These are phyloP conservation scores for Saccharomyces hybrid DNA, from an alignment of 1,139 yeast species.

Conservation along the genomic window DNA sequence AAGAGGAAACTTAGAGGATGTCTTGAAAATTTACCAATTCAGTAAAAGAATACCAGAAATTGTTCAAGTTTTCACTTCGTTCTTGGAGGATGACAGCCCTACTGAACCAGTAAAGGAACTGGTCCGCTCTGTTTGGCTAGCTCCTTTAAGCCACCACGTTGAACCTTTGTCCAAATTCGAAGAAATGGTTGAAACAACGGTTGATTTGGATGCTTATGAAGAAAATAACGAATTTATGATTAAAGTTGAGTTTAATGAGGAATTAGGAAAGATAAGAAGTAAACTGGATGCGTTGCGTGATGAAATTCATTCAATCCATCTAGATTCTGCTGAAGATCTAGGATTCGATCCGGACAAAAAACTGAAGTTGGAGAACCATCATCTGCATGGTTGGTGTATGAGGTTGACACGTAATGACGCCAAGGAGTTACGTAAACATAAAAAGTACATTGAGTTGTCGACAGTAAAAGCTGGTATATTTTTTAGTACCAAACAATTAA, in stretches of 20 bases:
- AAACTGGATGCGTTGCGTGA: slow-evolving; percentile 49
- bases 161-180: slow-evolving; percentile 57
- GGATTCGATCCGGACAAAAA: slow-evolving; percentile 79
- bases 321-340: slow-evolving; percentile 63
- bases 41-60: slow-evolving; percentile 64
- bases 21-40: slow-evolving; percentile 81
- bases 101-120: slow-evolving; percentile 31
- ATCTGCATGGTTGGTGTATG: slow-evolving; percentile 87
- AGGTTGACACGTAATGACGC: slow-evolving; percentile 88
- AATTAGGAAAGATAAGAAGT: slow-evolving; percentile 52
- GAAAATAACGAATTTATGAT: slow-evolving; percentile 67
- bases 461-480: slow-evolving; percentile 93
- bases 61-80: slow-evolving; percentile 41
- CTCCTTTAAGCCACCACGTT: slow-evolving; percentile 45
- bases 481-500: slow-evolving; percentile 66
- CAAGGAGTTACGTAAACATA: slow-evolving; percentile 58
- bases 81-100: slow-evolving; percentile 33
- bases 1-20: slow-evolving; percentile 68
- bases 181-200: slow-evolving; percentile 86
- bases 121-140: slow-evolving; percentile 47
- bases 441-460: slow-evolving; percentile 65
- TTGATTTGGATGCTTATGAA: slow-evolving; percentile 76
- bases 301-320: slow-evolving; percentile 54
- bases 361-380: slow-evolving; percentile 80
- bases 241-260: slow-evolving; percentile 82